Conservation (phyloP, 169 alveolate genomes). For the Eimeria maxima region DNA sequence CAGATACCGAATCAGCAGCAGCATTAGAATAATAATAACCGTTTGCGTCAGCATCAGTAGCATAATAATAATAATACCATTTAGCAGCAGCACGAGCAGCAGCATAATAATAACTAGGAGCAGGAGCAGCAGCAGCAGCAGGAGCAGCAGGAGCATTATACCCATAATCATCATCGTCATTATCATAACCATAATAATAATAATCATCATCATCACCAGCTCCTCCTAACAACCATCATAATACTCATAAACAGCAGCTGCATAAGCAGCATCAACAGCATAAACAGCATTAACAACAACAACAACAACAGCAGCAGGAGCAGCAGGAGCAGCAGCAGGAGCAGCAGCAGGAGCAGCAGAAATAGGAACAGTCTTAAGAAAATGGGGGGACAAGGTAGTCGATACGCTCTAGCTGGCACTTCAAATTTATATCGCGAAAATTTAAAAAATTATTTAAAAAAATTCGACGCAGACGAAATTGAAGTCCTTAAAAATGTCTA, state of each 20-base stretch:
- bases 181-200: neutral
- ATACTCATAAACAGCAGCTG: too few relatives aligned
- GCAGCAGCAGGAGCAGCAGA: too few relatives aligned
- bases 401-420: slow-evolving; percentile 5
- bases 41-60: neutral
- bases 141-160: neutral
- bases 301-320: neutral
- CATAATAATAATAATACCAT: neutral
- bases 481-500: slow-evolving; percentile 88
- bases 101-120: too few relatives aligned
- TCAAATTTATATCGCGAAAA: slow-evolving; percentile 24
- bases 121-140: neutral
- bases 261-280: neutral
- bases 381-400: slow-evolving; percentile 26
- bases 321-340: neutral
- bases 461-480: slow-evolving; percentile 88
- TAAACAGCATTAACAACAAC: neutral
- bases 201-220: too few relatives aligned
- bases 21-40: neutral
- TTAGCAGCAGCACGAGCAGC: too few relatives aligned
- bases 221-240: too few relatives aligned
- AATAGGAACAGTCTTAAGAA: neutral
- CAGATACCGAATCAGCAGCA: neutral
- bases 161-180: neutral
- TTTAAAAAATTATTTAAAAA: slow-evolving; percentile 80